Percentiles rank a stretch among this genome's conserved stretches.
These are phyloP conservation scores for Aspergillus quadrilineatus DNA, from an alignment of 2,329 filamentous ascomycete genomes.

Conservation along the genomic window DNA sequence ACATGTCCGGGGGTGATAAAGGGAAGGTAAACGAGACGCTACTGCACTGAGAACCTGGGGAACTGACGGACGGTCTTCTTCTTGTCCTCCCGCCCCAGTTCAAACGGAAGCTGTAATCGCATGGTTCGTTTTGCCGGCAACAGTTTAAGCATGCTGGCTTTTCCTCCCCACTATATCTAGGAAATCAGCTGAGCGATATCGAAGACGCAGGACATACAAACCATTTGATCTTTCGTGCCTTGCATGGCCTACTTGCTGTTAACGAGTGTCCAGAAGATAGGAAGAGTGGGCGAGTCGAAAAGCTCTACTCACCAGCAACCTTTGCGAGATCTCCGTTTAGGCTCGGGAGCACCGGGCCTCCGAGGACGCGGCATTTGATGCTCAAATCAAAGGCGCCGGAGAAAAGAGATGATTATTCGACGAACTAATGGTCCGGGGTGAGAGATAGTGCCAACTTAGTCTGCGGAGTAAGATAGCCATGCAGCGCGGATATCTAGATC, in stretches of 20 bases:
- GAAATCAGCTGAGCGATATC: slow-evolving; percentile 15
- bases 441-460: slow-evolving; percentile 21
- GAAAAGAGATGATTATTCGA: slow-evolving; percentile 19
- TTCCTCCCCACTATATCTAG: slow-evolving; percentile 62
- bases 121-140: slow-evolving; percentile 67
- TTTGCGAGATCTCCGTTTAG: slow-evolving; percentile 66
- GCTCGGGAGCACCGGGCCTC: slow-evolving; percentile 62
- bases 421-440: slow-evolving; percentile 21
- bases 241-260: slow-evolving; percentile 64
- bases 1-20: slow-evolving; percentile 14
- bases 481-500: slow-evolving; percentile 18
- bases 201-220: slow-evolving; percentile 28
- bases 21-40: slow-evolving; percentile 20
- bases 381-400: slow-evolving; percentile 20
- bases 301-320: slow-evolving; percentile 62
- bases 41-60: slow-evolving; percentile 28
- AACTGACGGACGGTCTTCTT: slow-evolving; percentile 51
- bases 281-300: too few species aligned
- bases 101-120: slow-evolving; percentile 77
- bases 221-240: slow-evolving; percentile 77
- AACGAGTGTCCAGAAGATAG: background rate
- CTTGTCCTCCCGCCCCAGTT: slow-evolving; percentile 76
- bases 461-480: slow-evolving; percentile 27
- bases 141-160: slow-evolving; percentile 73
- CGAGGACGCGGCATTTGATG: slow-evolving; percentile 62